A percentile compares a stretch with the other conserved stretches of the same genome.
These are phyloP conservation scores for Candida silvicultrix DNA, from an alignment of 805 yeast species.

Conservation along the genomic window DNA sequence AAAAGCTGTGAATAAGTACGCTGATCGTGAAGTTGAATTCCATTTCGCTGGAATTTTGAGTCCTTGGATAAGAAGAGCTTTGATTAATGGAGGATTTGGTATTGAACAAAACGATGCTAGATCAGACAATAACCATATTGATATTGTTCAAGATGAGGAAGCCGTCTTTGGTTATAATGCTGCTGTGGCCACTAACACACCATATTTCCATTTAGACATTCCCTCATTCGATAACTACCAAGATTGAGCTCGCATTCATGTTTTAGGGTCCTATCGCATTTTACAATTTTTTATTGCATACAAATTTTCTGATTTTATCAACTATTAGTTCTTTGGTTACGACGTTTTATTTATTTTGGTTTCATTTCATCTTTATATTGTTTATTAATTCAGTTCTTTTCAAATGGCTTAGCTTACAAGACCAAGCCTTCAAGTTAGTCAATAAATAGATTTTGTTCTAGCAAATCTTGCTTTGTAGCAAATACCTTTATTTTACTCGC, in stretches of 20 bases:
- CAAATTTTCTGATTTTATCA: no score
- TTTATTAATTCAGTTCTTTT: background rate
- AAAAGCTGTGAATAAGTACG: conserved; percentile 63
- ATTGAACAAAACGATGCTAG: conserved; percentile 33
- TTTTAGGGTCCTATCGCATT: no score
- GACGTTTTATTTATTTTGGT: background rate
- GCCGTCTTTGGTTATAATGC: conserved; percentile 37
- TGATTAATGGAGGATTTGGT: conserved; percentile 76
- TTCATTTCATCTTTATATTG: background rate
- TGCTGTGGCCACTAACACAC: conserved; percentile 57
- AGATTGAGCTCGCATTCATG: no score
- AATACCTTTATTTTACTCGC: no score
- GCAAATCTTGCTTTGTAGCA: no score
- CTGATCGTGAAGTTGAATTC: conserved; percentile 80
- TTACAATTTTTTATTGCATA: no score
- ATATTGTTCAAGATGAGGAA: conserved; percentile 17
- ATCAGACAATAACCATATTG: conserved; percentile 12
- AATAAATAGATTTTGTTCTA: no score
- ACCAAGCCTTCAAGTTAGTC: no score
- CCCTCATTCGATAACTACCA: conserved; percentile 34
- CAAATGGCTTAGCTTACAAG: no score
- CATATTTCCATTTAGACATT: conserved; percentile 74
- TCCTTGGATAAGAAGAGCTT: conserved; percentile 81
- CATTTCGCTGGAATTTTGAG: conserved; percentile 82
- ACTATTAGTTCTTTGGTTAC: background rate